Evolutionary conservation across 2,329 filamentous ascomycete genomes (phyloP), one percentile per base, ranked within the genome.

Genomic region (Teratosphaeria epicoccoides): DNA sequence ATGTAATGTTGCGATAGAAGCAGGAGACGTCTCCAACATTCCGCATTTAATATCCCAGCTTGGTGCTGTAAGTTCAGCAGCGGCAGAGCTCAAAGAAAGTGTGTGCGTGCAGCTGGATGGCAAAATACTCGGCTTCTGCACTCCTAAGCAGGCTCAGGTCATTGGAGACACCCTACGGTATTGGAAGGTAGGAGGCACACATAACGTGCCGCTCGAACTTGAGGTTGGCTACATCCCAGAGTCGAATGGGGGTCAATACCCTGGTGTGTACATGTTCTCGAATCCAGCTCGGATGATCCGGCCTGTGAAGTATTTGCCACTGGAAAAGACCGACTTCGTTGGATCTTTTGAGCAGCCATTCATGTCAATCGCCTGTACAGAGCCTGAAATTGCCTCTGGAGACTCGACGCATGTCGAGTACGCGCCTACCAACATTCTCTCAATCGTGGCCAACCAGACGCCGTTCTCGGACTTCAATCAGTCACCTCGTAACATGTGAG

Each of bases 401-500:
- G 80, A 90, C 63, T 89, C 88, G 4, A 95, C 89, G 0, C 93
- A 98, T 66, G 89, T 97, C 44, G 93, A 98, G 70, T 87, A 87
- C 63, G 85, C 90, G 52, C 90, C 93, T 1, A 98, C 93, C 26
- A 93, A 97, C 70, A 97, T 98, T 59, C 81, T 98, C 24, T 97
- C 91, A 6, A 97, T 98, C 58, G 79, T 98, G 49, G 93, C 93
- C 63, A 97, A 97, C 72, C 95, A 96, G 85, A 98, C 93, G 0
- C 93, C 93, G 3, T 98, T 98, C 72, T 96, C 91, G 46, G 88
- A 98, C 68, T 95, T 95, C 73, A 98, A 98, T 72, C 93, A 98
- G 70, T 96, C 90, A 12, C 93, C 93, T 1, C 80, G 93, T 79
- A 98, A 98, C 72, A 97, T 97, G 91, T 98, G 97, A 68, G 43